These are phyloP conservation scores for Trichoderma polysporum DNA, from an alignment of 2,329 filamentous ascomycete genomes.

Conservation along the genomic window DNA sequence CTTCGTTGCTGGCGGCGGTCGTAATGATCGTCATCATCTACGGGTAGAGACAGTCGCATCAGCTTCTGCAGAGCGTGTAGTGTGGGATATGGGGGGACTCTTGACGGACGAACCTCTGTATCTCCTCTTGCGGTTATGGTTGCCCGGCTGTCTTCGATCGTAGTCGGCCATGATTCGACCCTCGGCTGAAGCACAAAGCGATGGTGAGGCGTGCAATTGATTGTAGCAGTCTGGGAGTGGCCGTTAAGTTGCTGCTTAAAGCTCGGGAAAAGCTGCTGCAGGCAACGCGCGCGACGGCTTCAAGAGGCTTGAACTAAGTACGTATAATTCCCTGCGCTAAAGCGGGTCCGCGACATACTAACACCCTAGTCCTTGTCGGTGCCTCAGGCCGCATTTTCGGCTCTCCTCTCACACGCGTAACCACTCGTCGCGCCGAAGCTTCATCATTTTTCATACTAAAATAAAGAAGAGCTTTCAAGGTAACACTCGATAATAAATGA, in stretches of 20 bases:
- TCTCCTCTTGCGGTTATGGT: constrained; percentile 70
- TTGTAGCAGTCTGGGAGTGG: not conserved
- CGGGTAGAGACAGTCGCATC: not conserved
- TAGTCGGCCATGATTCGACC: constrained; percentile 52
- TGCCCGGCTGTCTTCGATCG: constrained; percentile 53
- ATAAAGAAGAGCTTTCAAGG: not conserved
- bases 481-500: not conserved
- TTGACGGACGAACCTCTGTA: constrained; percentile 64
- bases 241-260: constrained; percentile 15
- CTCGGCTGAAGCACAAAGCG: not conserved
- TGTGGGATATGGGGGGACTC: not conserved
- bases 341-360: constrained; percentile 11
- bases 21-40: constrained; percentile 71
- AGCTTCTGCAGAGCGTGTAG: not conserved
- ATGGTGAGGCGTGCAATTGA: constrained; percentile 2
- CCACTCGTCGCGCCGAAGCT: not conserved
- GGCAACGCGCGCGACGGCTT: constrained; percentile 22
- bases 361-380: not conserved
- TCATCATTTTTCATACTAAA: not conserved
- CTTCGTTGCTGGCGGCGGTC: constrained; percentile 72
- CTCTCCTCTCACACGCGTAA: not conserved
- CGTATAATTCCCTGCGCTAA: constrained; percentile 1
- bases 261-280: constrained; percentile 21
- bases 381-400: constrained; percentile 15
- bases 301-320: not conserved